Percentiles rank a stretch among this genome's conserved stretches.
Evolutionary conservation across 75 land plant species (phyloP).

Genomic region (Sequoiadendron giganteum): DNA sequence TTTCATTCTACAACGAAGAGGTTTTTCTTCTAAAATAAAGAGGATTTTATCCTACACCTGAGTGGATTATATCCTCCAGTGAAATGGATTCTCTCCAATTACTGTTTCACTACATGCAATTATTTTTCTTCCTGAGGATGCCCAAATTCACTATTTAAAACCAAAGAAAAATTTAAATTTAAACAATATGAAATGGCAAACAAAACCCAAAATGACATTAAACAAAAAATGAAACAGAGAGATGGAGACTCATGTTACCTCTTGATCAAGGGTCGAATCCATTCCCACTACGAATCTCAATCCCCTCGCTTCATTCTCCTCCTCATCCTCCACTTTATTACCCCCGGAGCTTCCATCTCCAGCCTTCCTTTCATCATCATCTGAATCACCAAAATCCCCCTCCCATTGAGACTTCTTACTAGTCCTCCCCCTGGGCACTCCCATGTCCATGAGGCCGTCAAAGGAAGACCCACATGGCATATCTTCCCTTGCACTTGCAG

Average conservation of each 20-base stretch:
- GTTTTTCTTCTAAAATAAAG: neutral
- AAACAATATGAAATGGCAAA: neutral
- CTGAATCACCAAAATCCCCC: conserved; percentile 13
- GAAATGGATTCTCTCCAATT: neutral
- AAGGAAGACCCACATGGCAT: conserved; percentile 18
- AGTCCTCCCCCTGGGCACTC: neutral
- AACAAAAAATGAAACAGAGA: neutral
- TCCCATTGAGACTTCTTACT: neutral
- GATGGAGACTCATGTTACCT: conserved; percentile 35
- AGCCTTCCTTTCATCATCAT: conserved; percentile 28
- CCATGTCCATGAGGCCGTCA: conserved; percentile 5
- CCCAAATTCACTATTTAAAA: neutral
- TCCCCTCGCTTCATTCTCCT: conserved; percentile 42
- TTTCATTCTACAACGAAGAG: neutral
- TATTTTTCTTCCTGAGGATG: neutral
- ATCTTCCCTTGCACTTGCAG: conserved; percentile 13
- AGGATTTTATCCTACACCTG: too few species aligned
- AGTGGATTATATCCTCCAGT: neutral
- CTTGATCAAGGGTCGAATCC: conserved; percentile 79
- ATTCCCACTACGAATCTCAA: conserved; percentile 55
- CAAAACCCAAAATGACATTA: neutral
- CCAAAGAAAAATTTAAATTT: neutral
- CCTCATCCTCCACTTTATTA: conserved; percentile 14
- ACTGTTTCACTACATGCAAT: neutral
- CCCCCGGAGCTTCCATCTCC: conserved; percentile 7